Evolutionary conservation across 306 rosid genomes (phyloP), one percentile per base, ranked within the genome.

Genomic region (barrel medic (Medicago truncatula)): DNA sequence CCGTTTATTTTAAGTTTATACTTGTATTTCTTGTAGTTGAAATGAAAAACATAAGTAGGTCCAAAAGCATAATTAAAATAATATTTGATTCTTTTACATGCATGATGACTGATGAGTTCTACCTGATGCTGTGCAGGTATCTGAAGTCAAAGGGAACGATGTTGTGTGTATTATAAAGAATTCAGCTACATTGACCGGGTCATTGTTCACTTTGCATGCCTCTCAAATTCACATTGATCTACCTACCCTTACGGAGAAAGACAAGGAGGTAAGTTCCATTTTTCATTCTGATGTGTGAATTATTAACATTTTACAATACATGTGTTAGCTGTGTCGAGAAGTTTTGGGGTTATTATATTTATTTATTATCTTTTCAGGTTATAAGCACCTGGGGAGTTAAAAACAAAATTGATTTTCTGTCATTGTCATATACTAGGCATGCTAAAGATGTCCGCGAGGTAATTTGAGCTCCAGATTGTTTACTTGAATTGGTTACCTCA

Each of bases 381-480:
- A 93, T 93, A 85, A 87, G 90, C 79, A 88, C 92, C 5, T 93
- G 98, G 98, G 98, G 94, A 53, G 94, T 81, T 76, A 80, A 70
- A 77, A 93, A 93, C 86, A 93, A 79, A 41, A 93, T 93, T 39
- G 98, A 93, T 83, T 89, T 93, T 83, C 89, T 93, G 73, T 93
- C 98, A n/a, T 71, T 93, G 81, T 89, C 98, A 16, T 85, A 83
- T 67, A 86, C 97, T 14, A 82, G 98, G 7, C 96, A 88, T 56
- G 97, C 94, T 67, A 89, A 93, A 85, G 98, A 93, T 82, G 78
- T 93, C 80, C 94, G 96, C 64, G 88, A 87, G 49, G 98, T 93
- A 83, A 70, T 87, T 69, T 66, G 69, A 40, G 18, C 73, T 83
- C 71, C 16, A 57, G 7, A 58, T 53, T 49, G 56, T 18, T 70